Evolutionary conservation across 495 filamentous ascomycete species (phyloP).

Genomic region (Podospora sp.): DNA sequence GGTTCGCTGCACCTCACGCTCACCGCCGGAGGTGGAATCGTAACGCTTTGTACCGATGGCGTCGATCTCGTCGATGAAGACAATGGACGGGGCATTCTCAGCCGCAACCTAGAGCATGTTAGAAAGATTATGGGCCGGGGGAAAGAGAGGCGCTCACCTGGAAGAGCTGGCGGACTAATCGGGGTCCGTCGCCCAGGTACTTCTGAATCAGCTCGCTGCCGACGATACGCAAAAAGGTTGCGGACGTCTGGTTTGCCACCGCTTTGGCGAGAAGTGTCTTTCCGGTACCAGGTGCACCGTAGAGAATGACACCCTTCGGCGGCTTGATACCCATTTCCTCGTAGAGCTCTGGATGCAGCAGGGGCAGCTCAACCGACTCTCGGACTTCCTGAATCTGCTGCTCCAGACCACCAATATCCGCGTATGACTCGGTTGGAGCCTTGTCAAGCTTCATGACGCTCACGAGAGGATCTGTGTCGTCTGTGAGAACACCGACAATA

Average conservation of each 20-base stretch:
- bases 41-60: conserved; percentile 99
- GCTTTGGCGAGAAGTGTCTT: conserved; percentile 98
- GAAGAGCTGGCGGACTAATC: conserved; percentile 95
- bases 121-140: conserved; percentile 13
- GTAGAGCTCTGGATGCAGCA: conserved; percentile 96
- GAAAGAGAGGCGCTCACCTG: conserved; percentile 53
- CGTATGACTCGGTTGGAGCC: conserved; percentile 96
- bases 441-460: conserved; percentile 99
- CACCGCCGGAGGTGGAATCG: conserved; percentile 93
- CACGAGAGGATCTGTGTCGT: conserved; percentile 93
- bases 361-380: conserved; percentile 92
- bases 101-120: conserved; percentile 68
- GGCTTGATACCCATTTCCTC: conserved; percentile 99
- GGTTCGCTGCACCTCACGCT: conserved; percentile 96
- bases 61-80: conserved; percentile 99
- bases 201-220: conserved; percentile 99
- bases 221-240: conserved; percentile 97
- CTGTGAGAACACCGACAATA: conserved; percentile 95
- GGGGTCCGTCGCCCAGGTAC: conserved; percentile 94
- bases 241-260: conserved; percentile 97
- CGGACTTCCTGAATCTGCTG: conserved; percentile 96
- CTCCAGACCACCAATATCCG: conserved; percentile 96
- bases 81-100: conserved; percentile 94
- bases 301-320: conserved; percentile 98
- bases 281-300: conserved; percentile 94